Evolutionary conservation across 257 asterid species (phyloP).

Genomic region (Solanum dulcamara): DNA sequence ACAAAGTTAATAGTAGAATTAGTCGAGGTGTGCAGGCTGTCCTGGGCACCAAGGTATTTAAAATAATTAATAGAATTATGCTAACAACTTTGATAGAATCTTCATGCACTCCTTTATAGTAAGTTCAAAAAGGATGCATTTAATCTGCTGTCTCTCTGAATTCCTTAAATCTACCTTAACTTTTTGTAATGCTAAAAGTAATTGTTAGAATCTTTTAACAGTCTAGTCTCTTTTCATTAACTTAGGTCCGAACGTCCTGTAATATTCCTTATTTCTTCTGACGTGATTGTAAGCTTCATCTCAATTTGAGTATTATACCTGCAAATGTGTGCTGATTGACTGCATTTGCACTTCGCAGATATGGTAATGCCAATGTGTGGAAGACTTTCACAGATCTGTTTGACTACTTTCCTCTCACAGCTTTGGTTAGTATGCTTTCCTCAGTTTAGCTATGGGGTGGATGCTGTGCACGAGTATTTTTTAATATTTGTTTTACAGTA

Average conservation of each 20-base stretch:
- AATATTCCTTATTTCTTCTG: background rate
- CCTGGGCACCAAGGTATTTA: background rate
- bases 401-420: conserved; percentile 91
- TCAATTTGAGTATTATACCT: background rate
- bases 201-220: background rate
- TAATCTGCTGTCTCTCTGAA: background rate
- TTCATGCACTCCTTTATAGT: background rate
- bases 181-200: background rate
- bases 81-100: background rate
- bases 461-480: background rate
- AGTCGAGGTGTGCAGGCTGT: background rate
- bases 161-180: background rate
- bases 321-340: background rate
- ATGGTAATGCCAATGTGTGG: conserved; percentile 93
- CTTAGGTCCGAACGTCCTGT: background rate
- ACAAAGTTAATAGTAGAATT: background rate
- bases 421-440: conserved; percentile 55
- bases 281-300: background rate
- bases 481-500: background rate
- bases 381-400: conserved; percentile 86
- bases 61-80: background rate
- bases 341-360: conserved; percentile 29
- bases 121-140: background rate
- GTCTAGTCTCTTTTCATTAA: background rate
- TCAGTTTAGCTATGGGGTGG: background rate